A percentile compares a stretch with the other conserved stretches of the same genome.
phyloP scores from a whole-genome alignment of 768 basidiomycete genomes.

The Sistotremastrum suecicum region DNA sequence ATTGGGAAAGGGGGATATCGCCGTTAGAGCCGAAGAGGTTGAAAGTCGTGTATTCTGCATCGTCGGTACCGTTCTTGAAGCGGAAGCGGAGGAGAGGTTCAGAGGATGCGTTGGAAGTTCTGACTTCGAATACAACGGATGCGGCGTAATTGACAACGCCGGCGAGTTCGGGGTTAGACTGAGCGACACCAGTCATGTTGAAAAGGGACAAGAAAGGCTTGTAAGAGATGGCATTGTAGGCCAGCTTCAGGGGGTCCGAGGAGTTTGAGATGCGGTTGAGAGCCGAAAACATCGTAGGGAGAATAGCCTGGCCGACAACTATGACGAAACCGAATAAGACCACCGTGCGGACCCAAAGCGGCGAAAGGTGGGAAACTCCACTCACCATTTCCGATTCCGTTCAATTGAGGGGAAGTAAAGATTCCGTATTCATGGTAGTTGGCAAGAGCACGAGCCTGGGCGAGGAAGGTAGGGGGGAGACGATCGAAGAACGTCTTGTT shows the following conservation, averaged over 20 bases:
- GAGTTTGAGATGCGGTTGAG: conserved; percentile 36
- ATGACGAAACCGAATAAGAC: background rate
- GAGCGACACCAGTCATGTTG: conserved; percentile 53
- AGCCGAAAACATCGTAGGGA: conserved; percentile 43
- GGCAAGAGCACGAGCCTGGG: conserved; percentile 44
- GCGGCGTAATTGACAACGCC: conserved; percentile 53
- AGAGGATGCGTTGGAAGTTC: conserved; percentile 28
- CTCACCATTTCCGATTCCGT: conserved; percentile 55
- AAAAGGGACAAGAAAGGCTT: conserved; percentile 70
- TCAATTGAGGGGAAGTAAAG: conserved; percentile 36
- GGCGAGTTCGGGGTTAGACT: conserved; percentile 36
- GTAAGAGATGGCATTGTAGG: conserved; percentile 51
- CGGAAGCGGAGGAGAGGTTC: conserved; percentile 45
- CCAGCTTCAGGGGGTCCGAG: conserved; percentile 39
- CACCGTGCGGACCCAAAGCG: no score
- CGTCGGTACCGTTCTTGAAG: conserved; percentile 55
- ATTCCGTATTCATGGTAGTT: conserved; percentile 63
- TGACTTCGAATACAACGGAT: conserved; percentile 43
- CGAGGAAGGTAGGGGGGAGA: conserved; percentile 36
- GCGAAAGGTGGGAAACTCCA: background rate
- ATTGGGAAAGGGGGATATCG: conserved; percentile 41
- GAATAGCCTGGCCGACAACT: conserved; percentile 57
- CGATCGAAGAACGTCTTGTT: conserved; percentile 34
- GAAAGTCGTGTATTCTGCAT: conserved; percentile 31
- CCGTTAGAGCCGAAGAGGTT: conserved; percentile 24